Percentiles rank a stretch among this genome's conserved stretches.
These are phyloP conservation scores for Byssothecium circinans DNA, from an alignment of 2,329 filamentous ascomycete species.

Conservation along the genomic window DNA sequence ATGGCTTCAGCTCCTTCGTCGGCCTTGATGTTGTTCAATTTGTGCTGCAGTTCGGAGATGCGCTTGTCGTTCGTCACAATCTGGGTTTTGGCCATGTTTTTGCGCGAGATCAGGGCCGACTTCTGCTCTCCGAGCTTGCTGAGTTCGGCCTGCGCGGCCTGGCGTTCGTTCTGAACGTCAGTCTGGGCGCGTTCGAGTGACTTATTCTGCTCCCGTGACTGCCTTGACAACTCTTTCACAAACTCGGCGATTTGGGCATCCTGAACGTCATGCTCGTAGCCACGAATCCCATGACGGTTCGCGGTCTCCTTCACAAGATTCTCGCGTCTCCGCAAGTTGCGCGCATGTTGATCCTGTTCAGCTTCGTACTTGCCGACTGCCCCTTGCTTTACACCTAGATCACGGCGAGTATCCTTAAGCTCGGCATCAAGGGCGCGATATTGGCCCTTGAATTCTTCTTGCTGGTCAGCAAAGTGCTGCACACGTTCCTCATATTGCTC, in stretches of 20 bases:
- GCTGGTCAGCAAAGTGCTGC: conserved; percentile 63
- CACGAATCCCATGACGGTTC: conserved; percentile 74
- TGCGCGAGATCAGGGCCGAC: conserved; percentile 71
- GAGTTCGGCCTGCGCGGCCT: conserved; percentile 70
- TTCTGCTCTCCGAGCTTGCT: conserved; percentile 74
- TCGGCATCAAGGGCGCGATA: conserved; percentile 65
- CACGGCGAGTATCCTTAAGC: conserved; percentile 50
- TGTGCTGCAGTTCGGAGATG: conserved; percentile 64
- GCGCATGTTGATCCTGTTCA: conserved; percentile 83
- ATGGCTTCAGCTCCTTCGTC: conserved; percentile 84
- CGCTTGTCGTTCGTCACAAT: conserved; percentile 75
- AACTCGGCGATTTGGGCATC: conserved; percentile 76
- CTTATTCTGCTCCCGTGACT: conserved; percentile 75
- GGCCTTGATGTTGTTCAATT: conserved; percentile 71
- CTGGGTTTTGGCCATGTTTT: conserved; percentile 70
- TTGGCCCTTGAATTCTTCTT: conserved; percentile 62
- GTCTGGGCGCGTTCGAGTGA: conserved; percentile 73
- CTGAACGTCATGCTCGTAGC: conserved; percentile 77
- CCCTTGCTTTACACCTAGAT: conserved; percentile 51
- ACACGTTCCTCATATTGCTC: conserved; percentile 79
- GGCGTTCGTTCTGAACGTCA: conserved; percentile 73
- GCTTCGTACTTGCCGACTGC: conserved; percentile 80
- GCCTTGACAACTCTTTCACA: conserved; percentile 72
- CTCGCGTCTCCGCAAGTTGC: conserved; percentile 71
- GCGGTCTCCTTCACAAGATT: conserved; percentile 78